Conservation (phyloP, 495 filamentous ascomycete genomes). For the Filosporella fistucella region DNA sequence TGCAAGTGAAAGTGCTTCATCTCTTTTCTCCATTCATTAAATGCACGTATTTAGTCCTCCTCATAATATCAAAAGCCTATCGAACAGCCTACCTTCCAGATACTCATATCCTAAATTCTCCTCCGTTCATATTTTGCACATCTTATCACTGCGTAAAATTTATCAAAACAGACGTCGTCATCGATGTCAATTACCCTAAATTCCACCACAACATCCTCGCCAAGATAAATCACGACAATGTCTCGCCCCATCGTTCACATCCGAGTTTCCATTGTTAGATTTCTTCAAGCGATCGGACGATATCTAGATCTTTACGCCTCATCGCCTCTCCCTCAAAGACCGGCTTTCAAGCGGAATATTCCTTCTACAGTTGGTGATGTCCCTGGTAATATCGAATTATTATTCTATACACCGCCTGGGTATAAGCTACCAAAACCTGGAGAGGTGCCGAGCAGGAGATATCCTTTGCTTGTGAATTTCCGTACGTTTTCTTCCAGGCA, state of each 20-base stretch:
- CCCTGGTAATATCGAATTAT: conserved; percentile 7
- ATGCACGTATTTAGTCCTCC: too few relatives aligned
- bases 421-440: background rate
- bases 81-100: too few relatives aligned
- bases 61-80: too few relatives aligned
- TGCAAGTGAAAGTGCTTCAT: too few relatives aligned
- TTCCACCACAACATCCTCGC: too few relatives aligned
- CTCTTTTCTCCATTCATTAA: too few relatives aligned
- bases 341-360: background rate
- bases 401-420: conserved; percentile 8
- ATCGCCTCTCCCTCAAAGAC: background rate
- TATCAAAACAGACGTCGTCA: too few relatives aligned
- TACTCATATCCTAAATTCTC: too few relatives aligned
- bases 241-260: background rate
- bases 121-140: too few relatives aligned
- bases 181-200: too few relatives aligned
- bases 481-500: too few relatives aligned
- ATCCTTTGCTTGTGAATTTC: conserved; percentile 65
- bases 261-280: conserved; percentile 2
- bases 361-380: background rate
- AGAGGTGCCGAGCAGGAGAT: background rate
- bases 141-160: too few relatives aligned
- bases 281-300: background rate
- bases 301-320: conserved; percentile 5
- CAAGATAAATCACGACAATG: conserved; percentile 1